phyloP scores from a whole-genome alignment of 148 eudicot genomes.

The Nyssa sinensis region DNA sequence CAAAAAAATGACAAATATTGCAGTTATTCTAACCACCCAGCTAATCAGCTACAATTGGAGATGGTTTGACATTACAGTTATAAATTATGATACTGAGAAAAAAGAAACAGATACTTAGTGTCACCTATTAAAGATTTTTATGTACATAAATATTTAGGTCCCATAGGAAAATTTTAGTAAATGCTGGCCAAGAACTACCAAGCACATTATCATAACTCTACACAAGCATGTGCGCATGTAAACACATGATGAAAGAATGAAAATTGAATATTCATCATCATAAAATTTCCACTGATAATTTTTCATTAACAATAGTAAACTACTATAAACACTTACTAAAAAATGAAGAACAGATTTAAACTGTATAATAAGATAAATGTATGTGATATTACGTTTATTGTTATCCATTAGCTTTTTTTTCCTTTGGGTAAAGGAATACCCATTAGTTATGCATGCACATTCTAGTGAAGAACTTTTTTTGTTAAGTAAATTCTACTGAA shows the following conservation, averaged over 20 bases:
- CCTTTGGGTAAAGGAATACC: neutral
- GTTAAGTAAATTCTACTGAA: neutral
- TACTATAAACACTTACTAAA: no score
- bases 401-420: conserved; percentile 2
- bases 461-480: conserved; percentile 7
- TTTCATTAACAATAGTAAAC: neutral
- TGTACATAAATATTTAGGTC: neutral
- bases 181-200: neutral
- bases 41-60: neutral
- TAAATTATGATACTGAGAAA: neutral
- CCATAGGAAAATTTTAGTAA: neutral
- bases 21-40: neutral
- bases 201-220: neutral
- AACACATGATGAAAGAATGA: neutral
- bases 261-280: neutral
- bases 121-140: neutral
- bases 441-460: neutral
- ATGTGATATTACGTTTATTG: neutral
- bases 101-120: neutral
- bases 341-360: no score
- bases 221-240: neutral
- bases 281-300: neutral
- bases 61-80: neutral
- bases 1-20: neutral
- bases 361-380: neutral